phyloP scores from a whole-genome alignment of 805 yeast genomes.

The Ogataea angusta region DNA sequence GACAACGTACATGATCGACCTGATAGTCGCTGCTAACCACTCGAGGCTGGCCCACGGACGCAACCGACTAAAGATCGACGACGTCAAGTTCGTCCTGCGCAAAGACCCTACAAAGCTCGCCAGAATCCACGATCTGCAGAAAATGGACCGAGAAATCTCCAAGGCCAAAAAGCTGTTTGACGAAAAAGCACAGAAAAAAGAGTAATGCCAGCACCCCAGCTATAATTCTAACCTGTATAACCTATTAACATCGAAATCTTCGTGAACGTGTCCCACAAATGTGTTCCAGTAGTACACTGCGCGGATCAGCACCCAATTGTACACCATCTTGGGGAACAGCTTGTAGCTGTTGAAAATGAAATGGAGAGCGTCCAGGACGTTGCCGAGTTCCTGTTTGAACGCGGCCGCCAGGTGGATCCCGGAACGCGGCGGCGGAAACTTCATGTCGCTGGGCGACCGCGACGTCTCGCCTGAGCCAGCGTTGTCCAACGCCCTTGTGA shows the following conservation, averaged over 20 bases:
- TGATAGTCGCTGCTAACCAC: conserved; percentile 49
- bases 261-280: conserved; percentile 59
- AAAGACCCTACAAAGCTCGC: conserved; percentile 66
- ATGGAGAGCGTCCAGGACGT: conserved; percentile 55
- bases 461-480: conserved; percentile 1
- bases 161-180: conserved; percentile 69
- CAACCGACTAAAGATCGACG: conserved; percentile 66
- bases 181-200: conserved; percentile 35
- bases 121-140: conserved; percentile 61
- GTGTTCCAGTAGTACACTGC: conserved; percentile 63
- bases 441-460: conserved; percentile 19
- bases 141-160: conserved; percentile 56
- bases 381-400: conserved; percentile 47
- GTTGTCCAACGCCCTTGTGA: conserved; percentile 19
- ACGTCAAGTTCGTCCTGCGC: conserved; percentile 66
- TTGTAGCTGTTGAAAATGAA: conserved; percentile 67
- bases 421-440: conserved; percentile 17
- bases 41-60: conserved; percentile 47
- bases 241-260: conserved; percentile 32
- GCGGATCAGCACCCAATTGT: conserved; percentile 46
- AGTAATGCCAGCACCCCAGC: conserved; percentile 5
- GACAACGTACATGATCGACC: conserved; percentile 58
- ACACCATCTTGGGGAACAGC: conserved; percentile 63
- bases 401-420: conserved; percentile 35
- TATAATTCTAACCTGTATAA: conserved; percentile 28